phyloP scores from a whole-genome alignment of 2,329 filamentous ascomycete genomes.

The Colletotrichum sp. region DNA sequence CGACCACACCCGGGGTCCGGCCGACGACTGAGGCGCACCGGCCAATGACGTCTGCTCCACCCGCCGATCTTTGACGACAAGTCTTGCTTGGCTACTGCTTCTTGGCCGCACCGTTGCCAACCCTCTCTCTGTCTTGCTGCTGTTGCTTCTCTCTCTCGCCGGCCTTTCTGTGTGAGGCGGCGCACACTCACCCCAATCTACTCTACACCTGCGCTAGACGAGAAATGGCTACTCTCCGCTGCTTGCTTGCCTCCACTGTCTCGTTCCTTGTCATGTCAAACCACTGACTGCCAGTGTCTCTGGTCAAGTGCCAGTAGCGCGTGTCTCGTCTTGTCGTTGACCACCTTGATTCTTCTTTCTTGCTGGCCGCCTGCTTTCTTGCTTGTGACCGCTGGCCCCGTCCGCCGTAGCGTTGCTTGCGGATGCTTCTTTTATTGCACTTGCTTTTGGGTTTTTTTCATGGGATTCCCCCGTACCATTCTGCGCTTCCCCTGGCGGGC shows the following conservation, averaged over 20 bases:
- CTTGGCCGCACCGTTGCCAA: constrained; percentile 11
- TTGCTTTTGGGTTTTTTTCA: background rate
- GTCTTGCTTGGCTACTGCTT: constrained; percentile 10
- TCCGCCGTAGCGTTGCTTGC: background rate
- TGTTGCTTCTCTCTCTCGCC: background rate
- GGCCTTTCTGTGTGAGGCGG: background rate
- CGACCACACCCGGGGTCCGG: constrained; percentile 15
- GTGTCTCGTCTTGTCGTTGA: background rate
- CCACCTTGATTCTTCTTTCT: background rate
- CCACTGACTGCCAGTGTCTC: background rate
- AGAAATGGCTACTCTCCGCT: background rate
- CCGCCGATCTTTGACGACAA: constrained; percentile 22
- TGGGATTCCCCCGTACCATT: background rate
- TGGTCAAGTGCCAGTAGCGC: constrained; percentile 9
- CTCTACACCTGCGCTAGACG: background rate
- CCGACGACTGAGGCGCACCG: constrained; percentile 14
- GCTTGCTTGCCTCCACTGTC: background rate
- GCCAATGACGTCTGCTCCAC: constrained; percentile 20
- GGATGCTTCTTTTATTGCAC: background rate
- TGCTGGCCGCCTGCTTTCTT: background rate
- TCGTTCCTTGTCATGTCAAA: background rate
- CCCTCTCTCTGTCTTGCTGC: background rate
- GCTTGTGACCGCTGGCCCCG: background rate
- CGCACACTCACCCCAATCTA: background rate
- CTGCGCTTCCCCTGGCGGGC: background rate